Evolutionary conservation across 108 stramenopile species (phyloP), one percentile per base, ranked within the genome.

Genomic region (Epithemia pelagica): DNA sequence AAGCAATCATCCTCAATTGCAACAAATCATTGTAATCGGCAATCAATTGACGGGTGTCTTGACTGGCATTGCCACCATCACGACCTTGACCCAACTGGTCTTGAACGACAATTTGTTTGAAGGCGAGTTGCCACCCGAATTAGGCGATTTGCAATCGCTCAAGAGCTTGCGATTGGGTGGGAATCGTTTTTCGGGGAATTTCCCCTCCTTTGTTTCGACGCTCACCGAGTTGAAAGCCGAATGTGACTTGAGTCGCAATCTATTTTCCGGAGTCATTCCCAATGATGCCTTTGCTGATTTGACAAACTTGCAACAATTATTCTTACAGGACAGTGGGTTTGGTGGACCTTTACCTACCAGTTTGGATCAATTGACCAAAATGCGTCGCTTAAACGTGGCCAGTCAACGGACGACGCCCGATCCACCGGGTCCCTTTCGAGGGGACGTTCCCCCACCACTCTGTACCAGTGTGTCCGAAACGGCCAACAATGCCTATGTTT

Each of bases 21-120:
- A 46, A 15, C 37, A 71, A 26, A 24, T 71, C 24, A 28, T 58
- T 32, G n/a, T 73, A 1, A 32, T 59, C 1, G 8, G 66, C 0
- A 74, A 74, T 56, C 30, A 23, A 2, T 53, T 74, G 30, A 24
- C 55, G 3, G 73, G 73, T 1, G 27, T 46, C n/a, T 55, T 74
- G 1, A 55, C 73, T 18, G 20, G 51, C 0, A 51, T 74, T 7
- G 22, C n/a, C 5, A 7, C 3, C 26, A 18, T 57, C 15, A 26
- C 5, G 21, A 23, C 7, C 7, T 57, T 57, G 56, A 46, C 37
- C 10, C 37, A 46, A 5, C 15, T 46, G 37, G 5, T 46, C 15
- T 46, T 46, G 37, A 46, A 46, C 37, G 37, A 46, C 37, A 46
- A 46, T 46, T 15, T 10, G 15, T 46, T 46, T 5, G 15, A 46